Percentiles rank a stretch among this genome's conserved stretches.
phyloP scores from a whole-genome alignment of 495 filamentous ascomycete species.

The Choiromyces venosus region DNA sequence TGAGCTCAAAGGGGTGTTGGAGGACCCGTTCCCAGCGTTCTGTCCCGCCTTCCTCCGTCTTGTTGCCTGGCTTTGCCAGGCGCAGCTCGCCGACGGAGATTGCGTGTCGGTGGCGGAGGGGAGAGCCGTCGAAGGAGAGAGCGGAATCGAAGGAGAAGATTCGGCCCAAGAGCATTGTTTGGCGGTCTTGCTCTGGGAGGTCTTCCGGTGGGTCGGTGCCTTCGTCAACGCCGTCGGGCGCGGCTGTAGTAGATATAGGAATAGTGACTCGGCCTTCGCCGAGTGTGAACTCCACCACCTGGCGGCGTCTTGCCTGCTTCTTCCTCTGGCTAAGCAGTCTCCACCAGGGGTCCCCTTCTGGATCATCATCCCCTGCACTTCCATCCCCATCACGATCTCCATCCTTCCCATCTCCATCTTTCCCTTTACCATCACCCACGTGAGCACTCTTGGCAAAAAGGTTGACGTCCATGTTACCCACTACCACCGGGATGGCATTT shows the following conservation, averaged over 20 bases:
- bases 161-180: slow-evolving; percentile 83
- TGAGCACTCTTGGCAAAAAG: slow-evolving; percentile 89
- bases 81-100: slow-evolving; percentile 76
- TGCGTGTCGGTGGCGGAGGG: slow-evolving; percentile 61
- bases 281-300: slow-evolving; percentile 9
- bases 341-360: slow-evolving; percentile 39
- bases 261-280: slow-evolving; percentile 7
- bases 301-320: slow-evolving; percentile 15
- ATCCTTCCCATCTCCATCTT: slow-evolving; percentile 49
- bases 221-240: slow-evolving; percentile 52
- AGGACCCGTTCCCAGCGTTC: slow-evolving; percentile 89
- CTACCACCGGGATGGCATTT: slow-evolving; percentile 77
- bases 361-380: slow-evolving; percentile 23
- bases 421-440: slow-evolving; percentile 66
- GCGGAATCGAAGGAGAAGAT: slow-evolving; percentile 82
- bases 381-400: slow-evolving; percentile 27
- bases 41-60: slow-evolving; percentile 75
- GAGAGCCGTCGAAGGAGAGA: slow-evolving; percentile 79
- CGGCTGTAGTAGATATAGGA: neutral
- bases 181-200: slow-evolving; percentile 54
- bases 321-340: slow-evolving; percentile 7
- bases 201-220: slow-evolving; percentile 64
- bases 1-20: slow-evolving; percentile 83
- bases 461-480: slow-evolving; percentile 79
- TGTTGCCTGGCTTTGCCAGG: slow-evolving; percentile 75